Base-by-base conservation (phyloP, 1,139 yeast species). In the Yamadazyma dushanensis region DNA sequence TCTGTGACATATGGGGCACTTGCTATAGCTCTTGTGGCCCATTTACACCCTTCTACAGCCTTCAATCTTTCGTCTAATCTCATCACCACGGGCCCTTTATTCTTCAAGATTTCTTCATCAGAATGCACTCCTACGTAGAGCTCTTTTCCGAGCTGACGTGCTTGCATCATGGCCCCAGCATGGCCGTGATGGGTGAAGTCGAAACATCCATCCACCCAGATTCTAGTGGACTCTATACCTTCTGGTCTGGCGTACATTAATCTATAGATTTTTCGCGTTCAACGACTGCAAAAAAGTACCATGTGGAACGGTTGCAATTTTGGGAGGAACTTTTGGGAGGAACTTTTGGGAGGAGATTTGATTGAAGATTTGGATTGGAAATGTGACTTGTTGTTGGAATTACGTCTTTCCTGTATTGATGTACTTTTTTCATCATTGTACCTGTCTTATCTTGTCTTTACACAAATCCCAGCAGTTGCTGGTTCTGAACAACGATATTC, bases 171-270 rank as follows among this genome's bases (percentile, higher is more conserved):
- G 17, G 97, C 98, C 15, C 97, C 97, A 2, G 97, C 95, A 52
- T 92, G 98, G 25, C 92, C 98, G 53, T 92, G 97, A 57, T 92
- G 98, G 26, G 95, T 88, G 64, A 92, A 92, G 58, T 92, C 98
- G 63, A 92, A 92, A 55, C 98, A 92, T 0, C 98, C 98, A 57
- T 92, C 98, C 27, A 92, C 80, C 98, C 97, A 92, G 44, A 89
- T 81, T 40, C 63, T 57, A 40, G 64, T 53, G 35, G 63, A 49
- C 39, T 68, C 74, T 31, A 70, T 70, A 15, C 73, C 76, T 35
- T 58, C 63, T n/a, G 76, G 76, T 49, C 68, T 53, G 42, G 57
- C 69, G 48, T 49, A 69, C 74, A 69, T 68, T 16, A 31, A 10
- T 30, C 10, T n/a, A n/a, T n/a, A n/a, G n/a, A n/a, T n/a, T n/a